Evolutionary conservation across 1,284 basidiomycete genomes (phyloP).

Genomic region (Omphalotus olearius): DNA sequence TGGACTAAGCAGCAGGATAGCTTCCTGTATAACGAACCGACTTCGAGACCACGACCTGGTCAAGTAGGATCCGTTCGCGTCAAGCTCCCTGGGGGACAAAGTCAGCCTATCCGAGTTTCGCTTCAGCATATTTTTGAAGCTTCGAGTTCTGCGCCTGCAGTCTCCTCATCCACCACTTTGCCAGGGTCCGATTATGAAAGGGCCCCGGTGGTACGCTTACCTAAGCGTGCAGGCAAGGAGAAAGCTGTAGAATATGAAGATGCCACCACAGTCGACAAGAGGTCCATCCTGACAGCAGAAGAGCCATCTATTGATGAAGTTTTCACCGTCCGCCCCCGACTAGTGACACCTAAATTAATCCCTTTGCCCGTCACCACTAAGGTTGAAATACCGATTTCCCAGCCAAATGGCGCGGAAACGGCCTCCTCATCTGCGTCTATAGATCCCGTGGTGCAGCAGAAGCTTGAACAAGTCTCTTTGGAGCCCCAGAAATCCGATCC

Average conservation of each 20-base stretch:
- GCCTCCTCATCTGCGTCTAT: conserved; percentile 17
- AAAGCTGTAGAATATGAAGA: neutral
- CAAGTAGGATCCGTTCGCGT: conserved; percentile 52
- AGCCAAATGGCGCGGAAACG: conserved; percentile 17
- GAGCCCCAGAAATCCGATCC: conserved; percentile 33
- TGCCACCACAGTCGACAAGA: neutral
- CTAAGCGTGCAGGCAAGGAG: conserved; percentile 33
- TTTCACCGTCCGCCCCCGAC: conserved; percentile 49
- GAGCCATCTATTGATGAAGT: conserved; percentile 48
- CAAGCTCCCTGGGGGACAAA: conserved; percentile 47
- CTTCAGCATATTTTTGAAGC: conserved; percentile 9
- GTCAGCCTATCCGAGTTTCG: conserved; percentile 22
- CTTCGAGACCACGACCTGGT: conserved; percentile 52
- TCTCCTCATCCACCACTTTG: conserved; percentile 19
- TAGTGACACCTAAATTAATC: conserved; percentile 27
- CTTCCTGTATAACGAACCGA: conserved; percentile 60
- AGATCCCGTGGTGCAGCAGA: conserved; percentile 28
- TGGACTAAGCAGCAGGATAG: conserved; percentile 79
- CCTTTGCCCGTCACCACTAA: conserved; percentile 25
- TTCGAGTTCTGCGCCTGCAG: conserved; percentile 11
- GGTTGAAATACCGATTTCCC: conserved; percentile 13
- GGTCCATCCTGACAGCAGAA: conserved; percentile 23
- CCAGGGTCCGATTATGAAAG: conserved; percentile 36
- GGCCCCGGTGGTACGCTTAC: conserved; percentile 51
- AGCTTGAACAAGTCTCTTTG: conserved; percentile 37